Conservation (phyloP, 257 asterid species). For the Petunia axillaris region DNA sequence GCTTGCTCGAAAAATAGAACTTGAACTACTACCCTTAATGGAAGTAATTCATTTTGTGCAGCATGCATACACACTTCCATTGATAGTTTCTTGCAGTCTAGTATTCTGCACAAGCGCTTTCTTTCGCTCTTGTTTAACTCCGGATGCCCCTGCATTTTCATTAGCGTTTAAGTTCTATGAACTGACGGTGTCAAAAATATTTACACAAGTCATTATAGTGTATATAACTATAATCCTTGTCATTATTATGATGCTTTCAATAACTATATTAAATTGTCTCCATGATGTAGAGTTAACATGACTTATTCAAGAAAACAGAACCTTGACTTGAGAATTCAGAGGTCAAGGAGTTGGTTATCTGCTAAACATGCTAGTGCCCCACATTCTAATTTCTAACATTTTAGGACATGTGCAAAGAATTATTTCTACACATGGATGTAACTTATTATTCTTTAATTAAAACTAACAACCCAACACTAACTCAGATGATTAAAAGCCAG, state of each 20-base stretch:
- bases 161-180: neutral
- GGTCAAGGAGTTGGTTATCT: slow-evolving; percentile 41
- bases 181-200: neutral
- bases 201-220: neutral
- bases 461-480: neutral
- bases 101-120: slow-evolving; percentile 62
- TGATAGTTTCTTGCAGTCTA: slow-evolving; percentile 80
- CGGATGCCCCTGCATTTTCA: slow-evolving; percentile 65
- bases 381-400: slow-evolving; percentile 27
- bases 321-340: slow-evolving; percentile 13
- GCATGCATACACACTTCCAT: slow-evolving; percentile 87
- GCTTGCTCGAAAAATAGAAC: slow-evolving; percentile 94
- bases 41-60: slow-evolving; percentile 89
- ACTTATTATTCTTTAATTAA: neutral
- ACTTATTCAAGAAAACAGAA: neutral
- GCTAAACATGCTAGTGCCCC: slow-evolving; percentile 28
- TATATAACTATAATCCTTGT: neutral
- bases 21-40: slow-evolving; percentile 81
- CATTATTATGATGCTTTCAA: neutral
- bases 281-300: neutral
- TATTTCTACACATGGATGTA: neutral
- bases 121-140: slow-evolving; percentile 77
- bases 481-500: no score
- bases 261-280: neutral
- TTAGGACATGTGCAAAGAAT: neutral